A percentile compares a stretch with the other conserved stretches of the same genome.
These are phyloP conservation scores for Capillidium rhysosporum DNA, from an alignment of 371 early-diverging fungal genomes.

Conservation along the genomic window DNA sequence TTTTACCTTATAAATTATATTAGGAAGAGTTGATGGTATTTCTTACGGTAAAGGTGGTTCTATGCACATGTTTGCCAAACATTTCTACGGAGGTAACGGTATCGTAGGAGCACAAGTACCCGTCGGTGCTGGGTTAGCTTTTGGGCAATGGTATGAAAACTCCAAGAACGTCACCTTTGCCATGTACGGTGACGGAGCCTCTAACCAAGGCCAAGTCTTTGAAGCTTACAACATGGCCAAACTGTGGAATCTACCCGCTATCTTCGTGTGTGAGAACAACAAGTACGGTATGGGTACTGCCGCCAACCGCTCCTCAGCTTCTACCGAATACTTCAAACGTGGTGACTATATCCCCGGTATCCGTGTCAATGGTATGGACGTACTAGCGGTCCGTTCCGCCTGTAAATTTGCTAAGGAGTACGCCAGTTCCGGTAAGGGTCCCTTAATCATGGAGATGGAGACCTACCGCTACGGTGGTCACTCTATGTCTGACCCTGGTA, in stretches of 20 bases:
- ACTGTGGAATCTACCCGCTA: slow-evolving; percentile 92
- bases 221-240: slow-evolving; percentile 99
- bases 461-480: slow-evolving; percentile 99
- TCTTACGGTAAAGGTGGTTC: slow-evolving; percentile 99
- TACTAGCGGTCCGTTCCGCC: slow-evolving; percentile 78
- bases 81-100: slow-evolving; percentile 99
- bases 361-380: slow-evolving; percentile 89
- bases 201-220: slow-evolving; percentile 99
- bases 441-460: slow-evolving; percentile 90
- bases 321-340: slow-evolving; percentile 87
- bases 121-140: slow-evolving; percentile 93
- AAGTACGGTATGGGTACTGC: slow-evolving; percentile 98
- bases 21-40: slow-evolving; percentile 73
- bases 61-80: slow-evolving; percentile 97
- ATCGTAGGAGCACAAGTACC: slow-evolving; percentile 99
- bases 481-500: slow-evolving; percentile 99
- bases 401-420: slow-evolving; percentile 68
- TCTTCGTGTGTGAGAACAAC: slow-evolving; percentile 99
- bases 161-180: slow-evolving; percentile 68
- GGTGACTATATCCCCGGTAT: slow-evolving; percentile 96
- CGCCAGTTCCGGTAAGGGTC: slow-evolving; percentile 72
- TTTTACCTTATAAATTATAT: neutral
- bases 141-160: slow-evolving; percentile 82
- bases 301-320: slow-evolving; percentile 74
- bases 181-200: slow-evolving; percentile 98